Evolutionary conservation across 331 rosid species (phyloP).

Genomic region (Quercus phellos): DNA sequence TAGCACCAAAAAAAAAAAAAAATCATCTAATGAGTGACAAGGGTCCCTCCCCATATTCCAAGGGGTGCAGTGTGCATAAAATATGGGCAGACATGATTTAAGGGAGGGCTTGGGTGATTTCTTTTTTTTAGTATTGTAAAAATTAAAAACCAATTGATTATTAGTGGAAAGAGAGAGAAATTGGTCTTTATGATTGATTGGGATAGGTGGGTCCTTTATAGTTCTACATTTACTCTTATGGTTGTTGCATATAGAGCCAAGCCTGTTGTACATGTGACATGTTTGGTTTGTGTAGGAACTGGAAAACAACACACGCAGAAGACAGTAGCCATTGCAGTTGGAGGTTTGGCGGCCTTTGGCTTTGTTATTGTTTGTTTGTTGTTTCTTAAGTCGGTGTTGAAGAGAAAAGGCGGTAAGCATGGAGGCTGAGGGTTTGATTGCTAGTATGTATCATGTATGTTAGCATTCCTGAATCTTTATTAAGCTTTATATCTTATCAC

Average conservation of each 20-base stretch:
- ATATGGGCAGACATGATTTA: constrained; percentile 9
- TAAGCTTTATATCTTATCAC: neutral
- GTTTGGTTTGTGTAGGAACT: constrained; percentile 30
- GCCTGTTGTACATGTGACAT: neutral
- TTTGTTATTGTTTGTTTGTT: constrained; percentile 63
- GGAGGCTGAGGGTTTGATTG: constrained; percentile 29
- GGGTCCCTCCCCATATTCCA: too few relatives aligned
- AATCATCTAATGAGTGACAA: too few relatives aligned
- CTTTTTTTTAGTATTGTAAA: neutral
- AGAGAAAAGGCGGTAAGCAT: constrained; percentile 50
- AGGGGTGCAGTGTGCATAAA: too few relatives aligned
- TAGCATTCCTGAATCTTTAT: neutral
- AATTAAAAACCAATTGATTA: neutral
- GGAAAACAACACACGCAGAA: constrained; percentile 41
- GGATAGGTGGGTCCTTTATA: constrained; percentile 11
- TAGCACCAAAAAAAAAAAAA: too few relatives aligned
- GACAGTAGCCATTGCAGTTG: constrained; percentile 80
- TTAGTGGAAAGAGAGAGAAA: neutral
- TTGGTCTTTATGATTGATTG: constrained; percentile 13
- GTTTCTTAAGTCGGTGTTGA: constrained; percentile 45
- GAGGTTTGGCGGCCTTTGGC: constrained; percentile 81
- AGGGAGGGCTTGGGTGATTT: too few relatives aligned
- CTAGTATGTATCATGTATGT: neutral
- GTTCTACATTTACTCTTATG: neutral
- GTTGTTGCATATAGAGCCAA: neutral